Evolutionary conservation across 768 basidiomycete genomes (phyloP), one percentile per base, ranked within the genome.

Genomic region (Boletus speciosus): DNA sequence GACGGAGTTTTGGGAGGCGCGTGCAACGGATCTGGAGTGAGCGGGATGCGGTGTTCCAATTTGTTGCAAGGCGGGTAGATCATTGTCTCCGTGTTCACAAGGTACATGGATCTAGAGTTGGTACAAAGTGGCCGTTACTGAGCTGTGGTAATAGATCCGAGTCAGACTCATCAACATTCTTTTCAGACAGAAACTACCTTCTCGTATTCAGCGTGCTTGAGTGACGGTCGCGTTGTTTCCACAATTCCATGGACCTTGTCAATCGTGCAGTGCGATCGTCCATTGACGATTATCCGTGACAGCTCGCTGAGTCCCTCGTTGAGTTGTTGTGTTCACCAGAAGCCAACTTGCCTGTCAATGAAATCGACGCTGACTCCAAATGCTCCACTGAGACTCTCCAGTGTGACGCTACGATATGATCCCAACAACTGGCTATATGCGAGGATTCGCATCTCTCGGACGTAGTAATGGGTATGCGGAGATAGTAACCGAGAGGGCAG

Each of bases 161-260:
- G 47, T 49, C 39, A 35, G 49, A 16, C 9, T 19, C 19, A 23
- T 35, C 40, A 47, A 39, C 32, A 25, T 39, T 40, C n/a, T 27
- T 27, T 27, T 27, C 32, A 14, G 29, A 43, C 27, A n/a, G 47
- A 15, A 10, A 99, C 81, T n/a, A 98, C 88, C 36, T 85, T 85
- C 66, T 96, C 93, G 67, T 96, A 97, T 64, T 93, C 88, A 39
- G 86, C 85, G 49, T 85, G 90, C 80, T 97, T 86, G 40, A 79
- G 71, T 43, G 83, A 78, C 5, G 81, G 79, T 54, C 92, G 78
- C 45, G 90, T 94, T 23, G 96, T 98, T 74, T 94, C 90, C 15
- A 97, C 93, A 35, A 98, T 81, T 0, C 93, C 92, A 52, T 88
- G 80, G n/a, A 98, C 96, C 64, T 92, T 91, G 77, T 98, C 95